These are phyloP conservation scores for Oryza brachyantha DNA, from an alignment of 176 grass and related monocot species.

Conservation along the genomic window DNA sequence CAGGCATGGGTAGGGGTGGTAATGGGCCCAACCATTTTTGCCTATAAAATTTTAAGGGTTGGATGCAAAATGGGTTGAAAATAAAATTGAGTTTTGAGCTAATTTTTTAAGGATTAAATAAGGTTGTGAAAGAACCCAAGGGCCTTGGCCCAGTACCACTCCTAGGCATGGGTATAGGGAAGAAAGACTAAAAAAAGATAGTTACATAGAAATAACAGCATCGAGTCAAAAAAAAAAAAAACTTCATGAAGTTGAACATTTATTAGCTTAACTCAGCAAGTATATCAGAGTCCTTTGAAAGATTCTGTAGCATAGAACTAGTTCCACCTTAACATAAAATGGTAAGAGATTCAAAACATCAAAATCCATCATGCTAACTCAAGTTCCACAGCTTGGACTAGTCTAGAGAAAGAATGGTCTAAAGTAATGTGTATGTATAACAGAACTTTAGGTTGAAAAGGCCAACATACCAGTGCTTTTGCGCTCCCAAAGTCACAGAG, in stretches of 20 bases:
- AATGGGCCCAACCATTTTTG: no score
- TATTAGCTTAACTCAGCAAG: background rate
- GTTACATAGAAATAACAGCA: background rate
- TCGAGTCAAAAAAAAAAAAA: background rate
- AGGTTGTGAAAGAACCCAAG: no score
- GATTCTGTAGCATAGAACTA: background rate
- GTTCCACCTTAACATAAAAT: background rate
- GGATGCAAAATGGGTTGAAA: no score
- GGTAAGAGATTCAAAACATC: background rate
- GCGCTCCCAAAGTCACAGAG: slow-evolving; percentile 78
- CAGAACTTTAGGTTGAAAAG: background rate
- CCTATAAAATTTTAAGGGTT: no score
- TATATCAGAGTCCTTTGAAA: background rate
- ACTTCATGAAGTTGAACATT: background rate
- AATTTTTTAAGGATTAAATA: no score
- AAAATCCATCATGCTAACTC: no score
- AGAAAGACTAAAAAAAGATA: background rate
- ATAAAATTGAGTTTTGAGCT: no score
- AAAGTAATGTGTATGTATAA: background rate
- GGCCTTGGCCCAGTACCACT: no score
- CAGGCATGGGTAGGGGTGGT: no score
- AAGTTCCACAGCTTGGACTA: background rate
- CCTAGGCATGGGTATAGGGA: no score
- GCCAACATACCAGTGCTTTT: slow-evolving; percentile 58
- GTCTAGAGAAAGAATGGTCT: background rate